Conservation (phyloP, 331 rosid genomes). For the Saraca asoca region DNA sequence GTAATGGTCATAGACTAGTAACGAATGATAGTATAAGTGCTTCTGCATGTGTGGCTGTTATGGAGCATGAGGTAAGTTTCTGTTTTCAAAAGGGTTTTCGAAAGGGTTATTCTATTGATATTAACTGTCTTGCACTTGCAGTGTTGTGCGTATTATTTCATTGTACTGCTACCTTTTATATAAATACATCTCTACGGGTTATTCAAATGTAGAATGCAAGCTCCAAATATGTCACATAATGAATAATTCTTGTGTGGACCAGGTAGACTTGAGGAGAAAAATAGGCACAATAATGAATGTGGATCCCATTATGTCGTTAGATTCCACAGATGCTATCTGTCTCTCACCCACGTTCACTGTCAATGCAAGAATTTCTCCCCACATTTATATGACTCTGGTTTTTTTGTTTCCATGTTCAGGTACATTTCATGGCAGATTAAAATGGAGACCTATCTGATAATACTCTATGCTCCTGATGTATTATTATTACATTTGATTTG, state of each 20-base stretch:
- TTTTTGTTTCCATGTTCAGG: background rate
- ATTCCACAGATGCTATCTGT: no score
- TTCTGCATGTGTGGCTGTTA: constrained; percentile 28
- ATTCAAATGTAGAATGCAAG: background rate
- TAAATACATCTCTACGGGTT: background rate
- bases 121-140: background rate
- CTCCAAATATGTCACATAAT: background rate
- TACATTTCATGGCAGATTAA: background rate
- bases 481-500: no score
- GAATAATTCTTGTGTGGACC: background rate
- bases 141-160: background rate
- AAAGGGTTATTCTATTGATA: no score
- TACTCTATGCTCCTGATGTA: no score
- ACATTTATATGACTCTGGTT: no score
- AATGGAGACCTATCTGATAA: background rate
- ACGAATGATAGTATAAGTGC: constrained; percentile 53
- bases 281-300: no score
- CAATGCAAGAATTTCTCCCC: no score
- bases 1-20: constrained; percentile 40
- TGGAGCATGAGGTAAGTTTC: constrained; percentile 31
- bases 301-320: no score
- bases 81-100: background rate
- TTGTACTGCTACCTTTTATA: background rate
- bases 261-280: no score
- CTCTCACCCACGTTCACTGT: no score